Base-by-base conservation (phyloP, 2,329 filamentous ascomycete species). In the Pleurostoma richardsiae region DNA sequence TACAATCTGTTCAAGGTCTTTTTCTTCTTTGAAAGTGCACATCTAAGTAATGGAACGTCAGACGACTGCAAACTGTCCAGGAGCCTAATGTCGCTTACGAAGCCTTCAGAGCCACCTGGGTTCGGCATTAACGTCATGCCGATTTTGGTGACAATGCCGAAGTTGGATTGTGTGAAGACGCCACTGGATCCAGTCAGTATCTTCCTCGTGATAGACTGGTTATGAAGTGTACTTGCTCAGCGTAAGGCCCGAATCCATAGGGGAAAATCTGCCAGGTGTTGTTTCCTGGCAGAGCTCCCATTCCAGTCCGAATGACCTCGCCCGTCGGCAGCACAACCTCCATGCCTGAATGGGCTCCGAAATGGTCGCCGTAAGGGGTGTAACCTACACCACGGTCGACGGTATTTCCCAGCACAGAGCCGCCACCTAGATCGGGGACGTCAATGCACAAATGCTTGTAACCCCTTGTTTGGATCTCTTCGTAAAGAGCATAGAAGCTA, bases 121-220 rank as follows among this genome's bases (percentile, higher is more conserved):
- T 76, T 75, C 2, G 71, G 70, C 76, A 79, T 79, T 30, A 80
- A 62, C 61, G 59, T 59, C 52, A 78, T 68, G 0, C 74, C 75
- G 64, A 78, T 74, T 58, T 77, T 77, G 4, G 72, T 74, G 3
- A 76, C 73, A 28, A 78, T 70, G 8, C 73, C 73, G 8, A 73
- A 68, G 43, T 76, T 76, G 1, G 68, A 72, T 51, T 77, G 73
- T 0, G 70, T 66, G 52, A 77, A 78, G 1, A 77, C 66, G 3
- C 70, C 69, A 52, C 19, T 19, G 19, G 19, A 19, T 19, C 19
- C 19, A 19, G 19, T 19, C 19, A 19, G 19, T 19, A 19, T 19
- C 19, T 19, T 19, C 19, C 19, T 19, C 19, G 19, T 19, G 19
- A 19, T 19, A 19, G 19, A 19, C 19, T 19, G 19, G 19, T 19